Percentiles rank a stretch among this genome's conserved stretches.
Conservation (phyloP, 1,139 yeast species). For the Komagataea norvegica region DNA sequence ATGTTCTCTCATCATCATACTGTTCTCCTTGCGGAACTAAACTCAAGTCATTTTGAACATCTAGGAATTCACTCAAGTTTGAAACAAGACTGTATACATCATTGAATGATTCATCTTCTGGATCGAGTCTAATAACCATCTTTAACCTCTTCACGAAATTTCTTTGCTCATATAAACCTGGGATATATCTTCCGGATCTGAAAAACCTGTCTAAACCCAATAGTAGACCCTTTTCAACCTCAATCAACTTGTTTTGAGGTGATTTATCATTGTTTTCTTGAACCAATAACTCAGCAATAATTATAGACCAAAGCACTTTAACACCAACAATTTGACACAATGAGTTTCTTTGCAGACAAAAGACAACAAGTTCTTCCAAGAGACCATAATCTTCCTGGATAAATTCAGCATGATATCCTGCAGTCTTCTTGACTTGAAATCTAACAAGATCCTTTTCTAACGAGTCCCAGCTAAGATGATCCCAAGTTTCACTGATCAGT, state of each 20-base stretch:
- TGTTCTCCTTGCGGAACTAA: constrained; percentile 79
- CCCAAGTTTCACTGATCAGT: constrained; percentile 65
- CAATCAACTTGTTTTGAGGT: constrained; percentile 50
- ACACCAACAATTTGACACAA: constrained; percentile 64
- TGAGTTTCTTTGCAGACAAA: constrained; percentile 64
- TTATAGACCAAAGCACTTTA: constrained; percentile 63
- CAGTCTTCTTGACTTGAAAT: constrained; percentile 59
- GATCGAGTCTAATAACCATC: constrained; percentile 49
- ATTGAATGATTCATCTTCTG: constrained; percentile 62
- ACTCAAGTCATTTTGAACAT: constrained; percentile 61
- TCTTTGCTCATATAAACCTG: constrained; percentile 50
- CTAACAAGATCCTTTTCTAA: constrained; percentile 53
- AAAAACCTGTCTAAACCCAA: constrained; percentile 63
- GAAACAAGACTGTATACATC: constrained; percentile 50
- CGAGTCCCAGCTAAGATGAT: constrained; percentile 65
- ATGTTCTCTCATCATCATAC: constrained; percentile 82
- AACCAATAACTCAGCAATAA: constrained; percentile 61
- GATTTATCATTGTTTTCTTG: constrained; percentile 59
- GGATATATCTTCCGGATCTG: constrained; percentile 52
- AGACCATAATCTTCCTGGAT: constrained; percentile 55
- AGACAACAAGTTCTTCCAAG: constrained; percentile 59
- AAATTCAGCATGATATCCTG: constrained; percentile 71
- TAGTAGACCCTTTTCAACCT: constrained; percentile 59
- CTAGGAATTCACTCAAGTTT: constrained; percentile 59
- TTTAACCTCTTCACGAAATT: constrained; percentile 49